These are phyloP conservation scores for Nelumbo lutea DNA, from an alignment of 164 flowering plant genomes.

Conservation along the genomic window DNA sequence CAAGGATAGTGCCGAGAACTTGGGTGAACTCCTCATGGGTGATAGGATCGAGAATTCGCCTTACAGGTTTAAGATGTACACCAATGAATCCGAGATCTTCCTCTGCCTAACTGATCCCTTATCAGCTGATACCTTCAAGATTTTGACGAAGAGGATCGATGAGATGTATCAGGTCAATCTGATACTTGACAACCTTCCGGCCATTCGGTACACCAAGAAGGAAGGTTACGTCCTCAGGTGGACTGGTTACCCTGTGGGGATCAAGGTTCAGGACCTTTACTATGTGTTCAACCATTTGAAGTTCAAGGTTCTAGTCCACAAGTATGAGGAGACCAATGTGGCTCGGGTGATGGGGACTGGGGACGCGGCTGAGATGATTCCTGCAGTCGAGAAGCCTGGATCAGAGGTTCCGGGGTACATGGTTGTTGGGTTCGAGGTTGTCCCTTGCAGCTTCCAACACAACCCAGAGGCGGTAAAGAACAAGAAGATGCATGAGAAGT, in stretches of 20 bases:
- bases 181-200: constrained; percentile 19
- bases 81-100: constrained; percentile 10
- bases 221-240: constrained; percentile 11
- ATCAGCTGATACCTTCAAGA: constrained; percentile 6
- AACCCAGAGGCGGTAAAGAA: constrained; percentile 11
- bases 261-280: constrained; percentile 10
- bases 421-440: constrained; percentile 20
- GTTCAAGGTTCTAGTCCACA: constrained; percentile 15
- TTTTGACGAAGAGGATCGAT: constrained; percentile 14
- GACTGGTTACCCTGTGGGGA: constrained; percentile 23
- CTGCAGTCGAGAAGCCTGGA: constrained; percentile 6
- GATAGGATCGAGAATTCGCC: constrained; percentile 22
- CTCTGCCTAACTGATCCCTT: constrained; percentile 11
- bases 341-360: constrained; percentile 18
- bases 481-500: constrained; percentile 14
- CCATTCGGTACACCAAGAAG: constrained; percentile 16
- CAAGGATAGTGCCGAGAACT: constrained; percentile 21
- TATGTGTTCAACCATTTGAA: constrained; percentile 20
- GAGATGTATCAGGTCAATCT: constrained; percentile 23
- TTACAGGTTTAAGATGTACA: constrained; percentile 11
- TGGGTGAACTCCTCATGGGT: constrained; percentile 21
- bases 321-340: constrained; percentile 15
- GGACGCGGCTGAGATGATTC: constrained; percentile 14
- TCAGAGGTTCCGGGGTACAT: constrained; percentile 8
- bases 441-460: constrained; percentile 17